These are phyloP conservation scores for Mallotus repandus DNA, from an alignment of 441 rosid species.

Conservation along the genomic window DNA sequence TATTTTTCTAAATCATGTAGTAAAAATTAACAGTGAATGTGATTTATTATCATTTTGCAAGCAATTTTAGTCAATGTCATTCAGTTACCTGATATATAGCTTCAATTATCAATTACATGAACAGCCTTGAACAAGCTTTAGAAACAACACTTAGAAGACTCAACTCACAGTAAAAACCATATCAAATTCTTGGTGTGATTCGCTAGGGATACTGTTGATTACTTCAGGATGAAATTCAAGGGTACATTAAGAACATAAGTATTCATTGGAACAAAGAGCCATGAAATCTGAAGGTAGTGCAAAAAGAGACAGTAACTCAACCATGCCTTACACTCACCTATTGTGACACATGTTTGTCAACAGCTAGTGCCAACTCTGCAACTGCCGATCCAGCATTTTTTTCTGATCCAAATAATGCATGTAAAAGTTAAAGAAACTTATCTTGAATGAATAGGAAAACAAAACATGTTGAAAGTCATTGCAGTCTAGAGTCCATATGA, in stretches of 20 bases:
- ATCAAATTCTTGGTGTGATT: slow-evolving; percentile 89
- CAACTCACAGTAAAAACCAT: slow-evolving; percentile 7
- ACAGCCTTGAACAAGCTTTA: neutral
- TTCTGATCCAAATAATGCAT: slow-evolving; percentile 42
- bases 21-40: too few species aligned
- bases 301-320: neutral
- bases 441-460: slow-evolving; percentile 7
- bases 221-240: slow-evolving; percentile 92
- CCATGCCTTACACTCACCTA: slow-evolving; percentile 44
- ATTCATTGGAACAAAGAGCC: slow-evolving; percentile 4
- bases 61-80: neutral
- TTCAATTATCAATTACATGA: neutral
- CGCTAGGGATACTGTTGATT: slow-evolving; percentile 96
- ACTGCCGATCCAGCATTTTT: slow-evolving; percentile 94
- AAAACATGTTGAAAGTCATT: neutral
- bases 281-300: slow-evolving; percentile 6
- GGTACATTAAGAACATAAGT: slow-evolving; percentile 46
- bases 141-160: neutral
- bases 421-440: slow-evolving; percentile 15
- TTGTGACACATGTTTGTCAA: slow-evolving; percentile 93
- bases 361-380: slow-evolving; percentile 83
- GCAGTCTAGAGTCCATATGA: neutral
- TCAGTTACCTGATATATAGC: slow-evolving; percentile 1
- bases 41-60: too few species aligned
- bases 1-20: too few species aligned